These are phyloP conservation scores for Sphagnurus paluster DNA, from an alignment of 1,284 basidiomycete species.

Conservation along the genomic window DNA sequence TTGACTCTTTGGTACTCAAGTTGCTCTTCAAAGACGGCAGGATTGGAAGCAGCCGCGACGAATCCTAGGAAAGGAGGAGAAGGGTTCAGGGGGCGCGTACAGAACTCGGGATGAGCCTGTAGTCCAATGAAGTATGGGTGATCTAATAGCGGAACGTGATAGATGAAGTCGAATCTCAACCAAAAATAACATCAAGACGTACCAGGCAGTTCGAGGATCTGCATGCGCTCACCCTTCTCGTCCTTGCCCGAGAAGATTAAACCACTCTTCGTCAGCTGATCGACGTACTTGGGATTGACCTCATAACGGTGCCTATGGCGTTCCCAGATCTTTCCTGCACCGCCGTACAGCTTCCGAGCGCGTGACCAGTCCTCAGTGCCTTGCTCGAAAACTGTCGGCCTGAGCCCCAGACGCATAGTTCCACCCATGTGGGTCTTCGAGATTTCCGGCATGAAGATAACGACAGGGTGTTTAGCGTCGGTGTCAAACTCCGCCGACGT, in stretches of 20 bases:
- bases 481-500: conserved; percentile 83
- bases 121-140: conserved; percentile 96
- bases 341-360: conserved; percentile 85
- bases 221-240: conserved; percentile 97
- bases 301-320: conserved; percentile 97
- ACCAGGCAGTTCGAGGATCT: conserved; percentile 89
- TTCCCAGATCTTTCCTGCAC: conserved; percentile 88
- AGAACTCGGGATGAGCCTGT: conserved; percentile 98
- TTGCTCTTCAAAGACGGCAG: conserved; percentile 72
- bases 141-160: conserved; percentile 46
- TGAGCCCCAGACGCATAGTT: conserved; percentile 95
- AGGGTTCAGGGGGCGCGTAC: conserved; percentile 97
- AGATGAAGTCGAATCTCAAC: not conserved
- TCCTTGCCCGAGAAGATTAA: conserved; percentile 91
- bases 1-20: conserved; percentile 56
- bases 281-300: conserved; percentile 90
- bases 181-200: conserved; percentile 32
- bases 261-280: conserved; percentile 71
- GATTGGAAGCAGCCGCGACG: conserved; percentile 81
- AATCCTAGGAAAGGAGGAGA: conserved; percentile 98
- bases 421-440: conserved; percentile 98
- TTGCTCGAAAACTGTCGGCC: conserved; percentile 88
- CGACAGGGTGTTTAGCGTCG: conserved; percentile 65
- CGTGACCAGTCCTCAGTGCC: conserved; percentile 65
- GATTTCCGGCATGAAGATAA: conserved; percentile 99